phyloP scores from a whole-genome alignment of 2,329 filamentous ascomycete species.

The Colletotrichum salicis region DNA sequence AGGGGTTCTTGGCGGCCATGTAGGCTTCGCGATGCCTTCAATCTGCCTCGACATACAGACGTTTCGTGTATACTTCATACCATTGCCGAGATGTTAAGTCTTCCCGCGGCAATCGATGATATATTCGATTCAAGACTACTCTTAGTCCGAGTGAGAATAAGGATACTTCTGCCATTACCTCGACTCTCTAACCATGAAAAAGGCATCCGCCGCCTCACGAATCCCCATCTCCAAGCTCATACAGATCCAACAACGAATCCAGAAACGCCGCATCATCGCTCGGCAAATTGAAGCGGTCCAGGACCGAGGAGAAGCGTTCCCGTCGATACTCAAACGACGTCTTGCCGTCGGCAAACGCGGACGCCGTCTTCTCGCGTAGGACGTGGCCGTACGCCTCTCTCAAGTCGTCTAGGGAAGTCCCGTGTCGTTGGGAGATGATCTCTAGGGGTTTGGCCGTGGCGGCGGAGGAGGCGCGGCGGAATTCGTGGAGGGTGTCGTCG shows the following conservation, averaged over 20 bases:
- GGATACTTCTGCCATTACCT: no score
- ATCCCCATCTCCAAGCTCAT: conserved; percentile 42
- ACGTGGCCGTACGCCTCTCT: conserved; percentile 46
- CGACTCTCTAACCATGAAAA: no score
- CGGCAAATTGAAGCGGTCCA: conserved; percentile 41
- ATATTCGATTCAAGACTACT: no score
- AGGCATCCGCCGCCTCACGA: no score
- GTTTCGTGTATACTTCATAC: no score
- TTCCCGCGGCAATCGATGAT: no score
- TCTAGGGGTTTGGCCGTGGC: conserved; percentile 48
- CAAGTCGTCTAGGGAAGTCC: conserved; percentile 31
- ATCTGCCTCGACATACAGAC: no score
- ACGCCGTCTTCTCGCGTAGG: conserved; percentile 46
- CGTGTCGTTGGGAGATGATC: conserved; percentile 40
- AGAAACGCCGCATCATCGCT: conserved; percentile 37
- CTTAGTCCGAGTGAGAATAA: no score
- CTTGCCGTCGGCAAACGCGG: conserved; percentile 56
- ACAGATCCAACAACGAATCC: conserved; percentile 39
- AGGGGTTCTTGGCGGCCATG: no score
- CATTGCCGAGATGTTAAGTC: no score
- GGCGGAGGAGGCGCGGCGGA: conserved; percentile 50
- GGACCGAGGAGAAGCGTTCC: conserved; percentile 49
- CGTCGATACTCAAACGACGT: conserved; percentile 54
- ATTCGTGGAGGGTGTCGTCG: conserved; percentile 60
- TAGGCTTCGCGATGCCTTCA: no score